Conservation (phyloP, 1,139 yeast species). For the Nadsonia starkeyi-henricii region DNA sequence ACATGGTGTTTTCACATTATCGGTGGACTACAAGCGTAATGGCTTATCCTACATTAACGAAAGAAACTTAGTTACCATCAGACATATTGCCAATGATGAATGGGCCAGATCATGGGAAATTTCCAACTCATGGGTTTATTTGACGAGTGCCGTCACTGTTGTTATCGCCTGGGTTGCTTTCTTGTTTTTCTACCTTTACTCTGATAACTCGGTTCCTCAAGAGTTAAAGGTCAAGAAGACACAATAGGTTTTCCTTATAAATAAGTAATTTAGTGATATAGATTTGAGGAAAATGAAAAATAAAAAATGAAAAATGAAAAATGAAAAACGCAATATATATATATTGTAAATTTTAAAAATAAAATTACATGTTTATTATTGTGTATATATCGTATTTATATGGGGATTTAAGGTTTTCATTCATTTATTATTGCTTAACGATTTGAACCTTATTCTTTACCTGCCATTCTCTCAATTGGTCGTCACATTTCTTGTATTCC, state of each 20-base stretch:
- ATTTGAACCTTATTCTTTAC: slow-evolving; percentile 29
- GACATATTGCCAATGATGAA: slow-evolving; percentile 94
- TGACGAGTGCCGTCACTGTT: slow-evolving; percentile 57
- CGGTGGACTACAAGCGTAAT: slow-evolving; percentile 63
- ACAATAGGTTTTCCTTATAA: too few species aligned
- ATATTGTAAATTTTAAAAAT: too few species aligned
- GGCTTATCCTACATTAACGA: slow-evolving; percentile 61
- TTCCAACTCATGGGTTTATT: slow-evolving; percentile 84
- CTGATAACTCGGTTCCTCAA: slow-evolving; percentile 6
- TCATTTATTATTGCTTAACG: slow-evolving; percentile 21
- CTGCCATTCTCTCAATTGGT: slow-evolving; percentile 27
- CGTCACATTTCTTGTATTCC: slow-evolving; percentile 25
- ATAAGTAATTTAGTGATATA: too few species aligned
- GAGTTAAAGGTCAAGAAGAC: too few species aligned
- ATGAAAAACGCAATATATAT: too few species aligned
- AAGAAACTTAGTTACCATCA: slow-evolving; percentile 61
- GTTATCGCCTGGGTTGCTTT: slow-evolving; percentile 65
- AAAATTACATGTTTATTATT: too few species aligned
- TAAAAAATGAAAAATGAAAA: too few species aligned
- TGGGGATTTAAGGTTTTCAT: neutral
- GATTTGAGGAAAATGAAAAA: too few species aligned
- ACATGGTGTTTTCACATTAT: slow-evolving; percentile 90
- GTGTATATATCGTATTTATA: neutral
- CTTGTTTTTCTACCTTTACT: slow-evolving; percentile 48
- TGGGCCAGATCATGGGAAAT: slow-evolving; percentile 89